Evolutionary conservation across 1,139 yeast species (phyloP).

Genomic region (Suhomyces bribrorum): DNA sequence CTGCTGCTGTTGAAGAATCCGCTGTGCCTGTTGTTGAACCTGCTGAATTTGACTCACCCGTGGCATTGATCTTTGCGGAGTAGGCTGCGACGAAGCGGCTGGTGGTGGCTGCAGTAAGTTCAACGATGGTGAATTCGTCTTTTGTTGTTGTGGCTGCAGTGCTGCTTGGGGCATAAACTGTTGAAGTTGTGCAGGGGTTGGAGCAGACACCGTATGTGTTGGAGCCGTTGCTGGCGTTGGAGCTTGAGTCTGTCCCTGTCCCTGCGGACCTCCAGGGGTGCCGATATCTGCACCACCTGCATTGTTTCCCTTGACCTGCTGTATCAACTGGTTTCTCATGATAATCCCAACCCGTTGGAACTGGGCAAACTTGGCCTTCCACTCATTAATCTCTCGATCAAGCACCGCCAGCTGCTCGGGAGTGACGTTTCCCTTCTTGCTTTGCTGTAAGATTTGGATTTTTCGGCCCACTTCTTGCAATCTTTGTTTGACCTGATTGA

Average conservation of each 20-base stretch:
- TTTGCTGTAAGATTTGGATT: conserved; percentile 33
- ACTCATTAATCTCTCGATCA: conserved; percentile 39
- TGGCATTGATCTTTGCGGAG: conserved; percentile 4
- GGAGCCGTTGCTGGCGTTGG: conserved; percentile 15
- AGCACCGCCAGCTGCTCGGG: conserved; percentile 35
- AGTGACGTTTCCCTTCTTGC: conserved; percentile 31
- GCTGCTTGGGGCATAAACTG: conserved; percentile 10
- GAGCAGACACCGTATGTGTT: conserved; percentile 1
- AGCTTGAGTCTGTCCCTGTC: conserved; percentile 13
- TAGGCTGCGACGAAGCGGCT: no score
- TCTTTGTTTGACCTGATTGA: conserved; percentile 41
- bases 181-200: conserved; percentile 8
- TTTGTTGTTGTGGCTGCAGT: conserved; percentile 18
- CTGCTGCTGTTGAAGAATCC: conserved; percentile 18
- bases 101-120: conserved; percentile 7
- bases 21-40: conserved; percentile 21
- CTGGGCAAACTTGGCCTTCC: conserved; percentile 36
- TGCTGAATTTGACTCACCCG: conserved; percentile 17
- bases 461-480: conserved; percentile 48
- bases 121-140: conserved; percentile 7
- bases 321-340: conserved; percentile 41
- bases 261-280: conserved; percentile 1
- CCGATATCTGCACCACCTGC: conserved; percentile 11
- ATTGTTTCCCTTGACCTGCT: conserved; percentile 28
- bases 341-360: conserved; percentile 42